phyloP scores from a whole-genome alignment of 768 basidiomycete genomes.

The Termitomyces bulborhizus region DNA sequence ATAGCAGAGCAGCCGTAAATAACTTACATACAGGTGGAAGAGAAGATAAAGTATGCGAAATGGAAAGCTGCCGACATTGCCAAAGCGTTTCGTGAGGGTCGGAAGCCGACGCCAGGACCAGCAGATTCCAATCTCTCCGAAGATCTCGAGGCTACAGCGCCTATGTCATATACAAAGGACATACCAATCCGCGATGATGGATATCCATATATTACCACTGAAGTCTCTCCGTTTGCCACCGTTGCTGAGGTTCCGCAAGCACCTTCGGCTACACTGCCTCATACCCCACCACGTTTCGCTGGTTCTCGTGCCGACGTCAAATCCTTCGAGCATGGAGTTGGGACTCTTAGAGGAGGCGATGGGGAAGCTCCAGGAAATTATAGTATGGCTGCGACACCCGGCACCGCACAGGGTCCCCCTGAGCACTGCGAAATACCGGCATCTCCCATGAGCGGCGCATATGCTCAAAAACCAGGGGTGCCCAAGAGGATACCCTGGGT shows the following conservation, averaged over 20 bases:
- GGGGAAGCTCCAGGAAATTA: conserved; percentile 49
- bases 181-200: conserved; percentile 11
- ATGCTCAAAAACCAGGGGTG: conserved; percentile 4
- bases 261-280: neutral
- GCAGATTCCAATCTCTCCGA: conserved; percentile 38
- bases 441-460: conserved; percentile 11
- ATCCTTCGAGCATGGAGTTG: conserved; percentile 11
- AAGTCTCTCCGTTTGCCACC: conserved; percentile 25
- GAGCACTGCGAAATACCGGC: conserved; percentile 10
- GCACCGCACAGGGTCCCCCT: conserved; percentile 25
- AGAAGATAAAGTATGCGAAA: conserved; percentile 89
- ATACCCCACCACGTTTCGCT: conserved; percentile 12
- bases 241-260: neutral
- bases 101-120: conserved; percentile 75
- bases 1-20: neutral
- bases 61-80: conserved; percentile 98
- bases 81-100: conserved; percentile 92
- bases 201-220: conserved; percentile 18
- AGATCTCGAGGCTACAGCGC: conserved; percentile 12
- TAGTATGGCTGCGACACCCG: conserved; percentile 77
- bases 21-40: conserved; percentile 50
- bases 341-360: conserved; percentile 1
- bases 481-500: conserved; percentile 28
- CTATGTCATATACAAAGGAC: conserved; percentile 7
- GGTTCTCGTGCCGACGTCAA: conserved; percentile 10